Evolutionary conservation across 805 yeast genomes (phyloP).

Genomic region (Wickerhamomyces kurtzmanii): DNA sequence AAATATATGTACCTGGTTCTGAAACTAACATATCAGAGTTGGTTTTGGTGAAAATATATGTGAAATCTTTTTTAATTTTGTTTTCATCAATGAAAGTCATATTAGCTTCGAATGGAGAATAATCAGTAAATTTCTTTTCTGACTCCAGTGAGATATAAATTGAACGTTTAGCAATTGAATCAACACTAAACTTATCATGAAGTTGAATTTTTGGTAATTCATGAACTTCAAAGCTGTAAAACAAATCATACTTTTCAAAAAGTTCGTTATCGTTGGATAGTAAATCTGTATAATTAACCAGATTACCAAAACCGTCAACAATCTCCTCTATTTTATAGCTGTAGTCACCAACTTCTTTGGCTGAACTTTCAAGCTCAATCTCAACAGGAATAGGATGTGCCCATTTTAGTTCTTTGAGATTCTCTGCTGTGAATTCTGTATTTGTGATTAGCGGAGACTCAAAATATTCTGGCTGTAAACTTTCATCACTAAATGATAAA

Average conservation of each 20-base stretch:
- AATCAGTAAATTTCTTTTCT: slow-evolving; percentile 15
- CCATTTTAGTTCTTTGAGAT: slow-evolving; percentile 30
- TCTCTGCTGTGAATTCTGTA: slow-evolving; percentile 17
- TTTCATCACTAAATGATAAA: slow-evolving; percentile 28
- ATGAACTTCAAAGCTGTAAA: slow-evolving; percentile 40
- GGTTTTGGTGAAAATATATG: slow-evolving; percentile 16
- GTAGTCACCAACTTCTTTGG: slow-evolving; percentile 39
- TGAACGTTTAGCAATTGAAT: slow-evolving; percentile 27
- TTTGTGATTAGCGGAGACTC: slow-evolving; percentile 37
- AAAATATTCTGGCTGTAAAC: slow-evolving; percentile 40
- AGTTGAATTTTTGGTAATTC: slow-evolving; percentile 44
- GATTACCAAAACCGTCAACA: slow-evolving; percentile 60
- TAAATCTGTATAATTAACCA: slow-evolving; percentile 29
- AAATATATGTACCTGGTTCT: slow-evolving; percentile 57
- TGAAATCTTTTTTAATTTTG: slow-evolving; percentile 11
- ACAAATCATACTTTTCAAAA: slow-evolving; percentile 23
- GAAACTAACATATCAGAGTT: slow-evolving; percentile 27
- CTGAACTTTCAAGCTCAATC: slow-evolving; percentile 30
- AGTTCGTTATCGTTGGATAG: slow-evolving; percentile 16
- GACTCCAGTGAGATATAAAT: slow-evolving; percentile 22
- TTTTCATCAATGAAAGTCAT: slow-evolving; percentile 20
- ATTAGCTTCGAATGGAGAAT: slow-evolving; percentile 25
- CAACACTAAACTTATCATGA: slow-evolving; percentile 25
- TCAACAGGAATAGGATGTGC: slow-evolving; percentile 30
- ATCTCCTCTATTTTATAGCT: slow-evolving; percentile 47